Conservation (phyloP, 805 yeast genomes). For the Metschnikowia cubensis region DNA sequence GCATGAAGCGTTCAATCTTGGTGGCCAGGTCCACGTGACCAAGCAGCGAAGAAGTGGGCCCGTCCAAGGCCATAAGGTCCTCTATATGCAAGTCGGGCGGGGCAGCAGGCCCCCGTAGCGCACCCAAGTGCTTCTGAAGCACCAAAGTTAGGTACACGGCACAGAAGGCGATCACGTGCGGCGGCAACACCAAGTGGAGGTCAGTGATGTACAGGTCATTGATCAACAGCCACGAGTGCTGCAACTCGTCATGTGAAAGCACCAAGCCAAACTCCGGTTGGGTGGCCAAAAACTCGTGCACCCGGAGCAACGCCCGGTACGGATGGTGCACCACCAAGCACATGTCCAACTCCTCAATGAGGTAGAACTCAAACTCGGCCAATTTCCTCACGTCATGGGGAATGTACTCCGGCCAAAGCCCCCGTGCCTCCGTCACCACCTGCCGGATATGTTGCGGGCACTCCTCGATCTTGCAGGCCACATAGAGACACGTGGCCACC, state of each 20-base stretch:
- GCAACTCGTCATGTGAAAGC: conserved; percentile 64
- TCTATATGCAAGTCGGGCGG: conserved; percentile 31
- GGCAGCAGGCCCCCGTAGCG: conserved; percentile 12
- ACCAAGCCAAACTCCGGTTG: conserved; percentile 27
- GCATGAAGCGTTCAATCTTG: conserved; percentile 53
- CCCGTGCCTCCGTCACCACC: conserved; percentile 77
- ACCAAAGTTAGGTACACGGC: conserved; percentile 77
- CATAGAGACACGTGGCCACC: conserved; percentile 79
- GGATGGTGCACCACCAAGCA: conserved; percentile 74
- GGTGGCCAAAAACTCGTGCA: conserved; percentile 42
- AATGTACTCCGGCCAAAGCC: conserved; percentile 90
- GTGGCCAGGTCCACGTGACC: conserved; percentile 6
- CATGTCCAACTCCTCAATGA: conserved; percentile 82
- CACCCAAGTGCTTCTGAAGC: conserved; percentile 38
- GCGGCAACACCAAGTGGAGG: conserved; percentile 76
- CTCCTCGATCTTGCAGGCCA: conserved; percentile 93
- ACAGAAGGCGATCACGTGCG: conserved; percentile 81
- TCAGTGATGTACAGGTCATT: conserved; percentile 91
- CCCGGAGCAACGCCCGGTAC: conserved; percentile 56
- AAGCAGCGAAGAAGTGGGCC: conserved; percentile 1
- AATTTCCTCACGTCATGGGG: conserved; percentile 87
- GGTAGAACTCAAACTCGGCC: conserved; percentile 93
- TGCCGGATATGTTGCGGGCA: conserved; percentile 91
- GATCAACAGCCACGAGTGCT: conserved; percentile 82
- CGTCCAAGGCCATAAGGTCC: conserved; percentile 30